A percentile compares a stretch with the other conserved stretches of the same genome.
phyloP scores from a whole-genome alignment of 2,329 filamentous ascomycete species.

The Aureobasidium sp. region DNA sequence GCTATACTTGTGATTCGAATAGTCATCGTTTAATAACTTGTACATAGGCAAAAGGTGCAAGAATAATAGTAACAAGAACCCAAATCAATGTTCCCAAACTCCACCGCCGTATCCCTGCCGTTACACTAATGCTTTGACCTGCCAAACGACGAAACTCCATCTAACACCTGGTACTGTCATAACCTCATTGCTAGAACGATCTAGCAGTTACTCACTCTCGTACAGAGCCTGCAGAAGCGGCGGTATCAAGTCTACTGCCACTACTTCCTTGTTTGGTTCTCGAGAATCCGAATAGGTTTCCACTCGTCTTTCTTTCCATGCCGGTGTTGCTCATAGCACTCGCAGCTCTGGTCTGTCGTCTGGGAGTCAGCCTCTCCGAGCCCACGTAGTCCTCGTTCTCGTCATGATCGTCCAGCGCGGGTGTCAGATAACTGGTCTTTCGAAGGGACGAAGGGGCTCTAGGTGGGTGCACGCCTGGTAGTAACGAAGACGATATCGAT shows the following conservation, averaged over 20 bases:
- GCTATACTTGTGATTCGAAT: no score
- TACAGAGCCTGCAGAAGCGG: background rate
- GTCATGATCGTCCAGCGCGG: background rate
- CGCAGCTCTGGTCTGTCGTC: background rate
- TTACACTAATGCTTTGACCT: background rate
- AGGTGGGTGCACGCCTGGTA: background rate
- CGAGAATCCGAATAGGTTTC: background rate
- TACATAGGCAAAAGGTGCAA: background rate
- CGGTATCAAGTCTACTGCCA: background rate
- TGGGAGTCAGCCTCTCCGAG: background rate
- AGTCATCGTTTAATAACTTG: no score
- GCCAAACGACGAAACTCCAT: background rate
- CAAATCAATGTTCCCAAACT: background rate
- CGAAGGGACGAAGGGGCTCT: slow-evolving; percentile 3
- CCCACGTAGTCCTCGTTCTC: background rate
- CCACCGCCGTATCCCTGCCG: background rate
- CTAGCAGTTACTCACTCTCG: background rate
- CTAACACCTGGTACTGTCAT: background rate
- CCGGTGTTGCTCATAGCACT: background rate
- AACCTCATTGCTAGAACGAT: background rate
- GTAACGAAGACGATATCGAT: background rate
- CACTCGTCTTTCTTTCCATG: background rate
- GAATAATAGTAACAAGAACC: background rate
- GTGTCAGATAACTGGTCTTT: slow-evolving; percentile 4
- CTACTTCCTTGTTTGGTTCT: background rate